Base-by-base conservation (phyloP, 2,329 filamentous ascomycete genomes). In the Arthrobotrys musiformis region DNA sequence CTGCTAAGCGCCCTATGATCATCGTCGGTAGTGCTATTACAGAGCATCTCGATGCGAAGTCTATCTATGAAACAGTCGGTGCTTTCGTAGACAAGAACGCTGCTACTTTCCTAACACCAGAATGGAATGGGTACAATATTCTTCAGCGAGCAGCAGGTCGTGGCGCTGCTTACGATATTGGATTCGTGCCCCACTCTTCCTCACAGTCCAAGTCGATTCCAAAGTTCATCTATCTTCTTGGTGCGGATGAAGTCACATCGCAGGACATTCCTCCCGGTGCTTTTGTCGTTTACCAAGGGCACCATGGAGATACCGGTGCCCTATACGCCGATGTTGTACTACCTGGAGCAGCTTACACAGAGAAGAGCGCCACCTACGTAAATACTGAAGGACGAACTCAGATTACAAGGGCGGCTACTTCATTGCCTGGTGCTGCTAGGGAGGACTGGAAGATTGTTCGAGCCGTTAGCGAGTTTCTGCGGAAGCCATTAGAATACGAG, bases 371-470 rank as follows among this genome's bases (percentile, higher is more conserved):
- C 76, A 99, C 95, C 50, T 99, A 97, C 82, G 89, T 99, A 85
- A 99, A 98, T 89, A 98, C 95, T 0, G 95, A 99, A 85, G 95
- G 95, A 70, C 92, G 95, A 81, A 93, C 95, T 22, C 95, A 99
- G 86, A 91, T 97, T 87, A 95, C 92, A 66, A 92, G 95, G 80
- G 91, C 93, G 56, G 95, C 95, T 30, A 96, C 93, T 40, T 92
- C 92, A 52, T 87, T 97, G 79, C 93, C 93, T 24, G 95, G 95
- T 76, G 95, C 93, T 64, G 90, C 94, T 70, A 90, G 95, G 82
- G 94, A 95, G 79, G 95, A 99, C 86, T 99, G 95, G 95, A 99
- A 98, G 89, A 98, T 99, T 82, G 90, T 99, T 81, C 93, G 95
- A 79, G 95, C 95, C 17, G 90, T 89, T 70, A 95, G 92, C 82